These are phyloP conservation scores for Elsinoe ampelina DNA, from an alignment of 2,329 filamentous ascomycete genomes.

Conservation along the genomic window DNA sequence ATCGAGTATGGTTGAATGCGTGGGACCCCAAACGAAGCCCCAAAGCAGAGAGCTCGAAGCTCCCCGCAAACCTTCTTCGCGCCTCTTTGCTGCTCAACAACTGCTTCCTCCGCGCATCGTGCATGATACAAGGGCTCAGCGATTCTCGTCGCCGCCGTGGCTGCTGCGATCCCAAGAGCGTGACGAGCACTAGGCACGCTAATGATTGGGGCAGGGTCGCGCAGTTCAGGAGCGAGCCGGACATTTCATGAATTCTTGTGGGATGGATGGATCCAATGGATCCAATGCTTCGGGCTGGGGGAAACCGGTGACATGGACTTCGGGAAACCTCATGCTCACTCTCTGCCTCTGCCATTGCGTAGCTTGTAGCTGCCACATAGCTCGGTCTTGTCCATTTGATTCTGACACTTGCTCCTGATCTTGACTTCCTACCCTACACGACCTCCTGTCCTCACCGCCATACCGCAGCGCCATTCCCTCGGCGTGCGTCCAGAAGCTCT, in stretches of 20 bases:
- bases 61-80: neutral
- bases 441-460: neutral
- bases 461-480: neutral
- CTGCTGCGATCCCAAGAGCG: neutral
- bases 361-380: neutral
- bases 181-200: neutral
- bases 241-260: slow-evolving; percentile 1
- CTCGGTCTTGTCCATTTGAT: neutral
- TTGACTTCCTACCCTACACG: neutral
- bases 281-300: slow-evolving; percentile 2
- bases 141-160: neutral
- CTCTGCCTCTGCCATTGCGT: neutral
- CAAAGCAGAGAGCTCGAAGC: neutral
- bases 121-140: slow-evolving; percentile 1
- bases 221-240: neutral
- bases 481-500: neutral
- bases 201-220: neutral
- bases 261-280: slow-evolving; percentile 6
- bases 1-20: neutral
- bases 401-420: neutral
- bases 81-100: neutral
- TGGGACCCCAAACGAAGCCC: neutral
- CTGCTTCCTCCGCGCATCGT: neutral
- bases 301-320: slow-evolving; percentile 3
- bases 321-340: neutral